A percentile compares a stretch with the other conserved stretches of the same genome.
These are phyloP conservation scores for Francoa sonchifolia DNA, from an alignment of 441 rosid genomes.

Conservation along the genomic window DNA sequence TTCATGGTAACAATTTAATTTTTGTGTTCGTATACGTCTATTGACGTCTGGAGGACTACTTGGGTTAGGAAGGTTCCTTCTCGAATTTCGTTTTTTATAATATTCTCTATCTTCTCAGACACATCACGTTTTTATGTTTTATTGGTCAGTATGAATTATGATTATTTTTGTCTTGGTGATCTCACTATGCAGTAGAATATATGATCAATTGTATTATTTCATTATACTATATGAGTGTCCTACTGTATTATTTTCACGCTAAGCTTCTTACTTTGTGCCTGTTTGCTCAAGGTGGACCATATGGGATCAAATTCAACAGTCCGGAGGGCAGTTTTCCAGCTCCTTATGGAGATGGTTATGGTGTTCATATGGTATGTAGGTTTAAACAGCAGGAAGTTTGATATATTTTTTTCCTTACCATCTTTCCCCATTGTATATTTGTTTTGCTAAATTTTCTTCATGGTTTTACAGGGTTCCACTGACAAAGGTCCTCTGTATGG, in stretches of 20 bases:
- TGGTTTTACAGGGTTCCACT: conserved; percentile 47
- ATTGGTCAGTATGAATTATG: no score
- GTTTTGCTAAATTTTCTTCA: conserved; percentile 6
- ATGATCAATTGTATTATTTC: neutral
- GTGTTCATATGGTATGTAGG: conserved; percentile 44
- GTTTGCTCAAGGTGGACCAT: conserved; percentile 41
- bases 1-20: no score
- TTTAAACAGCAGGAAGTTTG: conserved; percentile 10
- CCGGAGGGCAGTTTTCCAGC: conserved; percentile 44
- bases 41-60: no score
- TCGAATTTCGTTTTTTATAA: no score
- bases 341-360: conserved; percentile 60
- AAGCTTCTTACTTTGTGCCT: neutral
- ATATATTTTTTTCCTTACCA: neutral
- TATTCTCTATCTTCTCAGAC: neutral
- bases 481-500: conserved; percentile 56
- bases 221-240: neutral
- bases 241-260: neutral
- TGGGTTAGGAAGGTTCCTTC: no score
- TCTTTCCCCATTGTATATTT: neutral
- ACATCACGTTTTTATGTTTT: no score
- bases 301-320: conserved; percentile 50
- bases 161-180: no score
- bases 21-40: no score
- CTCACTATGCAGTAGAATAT: neutral